Percentiles rank a stretch among this genome's conserved stretches.
Conservation (phyloP, 164 flowering plant genomes). For the Tinospora cordifolia region DNA sequence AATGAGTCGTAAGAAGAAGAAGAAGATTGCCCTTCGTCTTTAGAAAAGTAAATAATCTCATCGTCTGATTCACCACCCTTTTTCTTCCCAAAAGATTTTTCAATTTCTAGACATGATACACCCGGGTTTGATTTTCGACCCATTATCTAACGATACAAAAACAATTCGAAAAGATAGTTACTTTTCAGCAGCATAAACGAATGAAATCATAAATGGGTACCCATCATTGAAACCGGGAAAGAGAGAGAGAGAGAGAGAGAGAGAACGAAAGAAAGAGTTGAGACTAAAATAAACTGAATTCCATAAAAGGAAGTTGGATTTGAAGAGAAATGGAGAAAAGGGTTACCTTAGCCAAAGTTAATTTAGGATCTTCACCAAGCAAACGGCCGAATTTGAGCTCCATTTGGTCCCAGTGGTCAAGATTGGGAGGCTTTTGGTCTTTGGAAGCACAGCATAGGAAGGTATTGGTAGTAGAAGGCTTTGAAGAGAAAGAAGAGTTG, state of each 20-base stretch:
- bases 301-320: not conserved
- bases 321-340: not conserved
- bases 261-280: not conserved
- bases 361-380: slow-evolving; percentile 91
- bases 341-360: slow-evolving; percentile 81
- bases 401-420: slow-evolving; percentile 71
- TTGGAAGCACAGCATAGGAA: slow-evolving; percentile 27
- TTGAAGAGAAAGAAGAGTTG: not conserved
- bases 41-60: slow-evolving; percentile 38
- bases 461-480: not conserved
- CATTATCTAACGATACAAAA: slow-evolving; percentile 38
- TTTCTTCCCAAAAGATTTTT: slow-evolving; percentile 50
- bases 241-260: not conserved
- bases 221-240: not conserved
- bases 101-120: slow-evolving; percentile 60
- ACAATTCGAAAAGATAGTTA: not conserved
- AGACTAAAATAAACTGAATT: not conserved
- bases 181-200: not conserved
- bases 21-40: slow-evolving; percentile 6
- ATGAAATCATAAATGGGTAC: not conserved
- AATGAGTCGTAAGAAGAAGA: too few relatives aligned
- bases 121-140: slow-evolving; percentile 69
- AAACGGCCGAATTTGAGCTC: slow-evolving; percentile 85
- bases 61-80: slow-evolving; percentile 41
- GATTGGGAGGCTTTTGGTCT: slow-evolving; percentile 30